Evolutionary conservation across 2,329 filamentous ascomycete genomes (phyloP).

Genomic region (Fusarium sororula): DNA sequence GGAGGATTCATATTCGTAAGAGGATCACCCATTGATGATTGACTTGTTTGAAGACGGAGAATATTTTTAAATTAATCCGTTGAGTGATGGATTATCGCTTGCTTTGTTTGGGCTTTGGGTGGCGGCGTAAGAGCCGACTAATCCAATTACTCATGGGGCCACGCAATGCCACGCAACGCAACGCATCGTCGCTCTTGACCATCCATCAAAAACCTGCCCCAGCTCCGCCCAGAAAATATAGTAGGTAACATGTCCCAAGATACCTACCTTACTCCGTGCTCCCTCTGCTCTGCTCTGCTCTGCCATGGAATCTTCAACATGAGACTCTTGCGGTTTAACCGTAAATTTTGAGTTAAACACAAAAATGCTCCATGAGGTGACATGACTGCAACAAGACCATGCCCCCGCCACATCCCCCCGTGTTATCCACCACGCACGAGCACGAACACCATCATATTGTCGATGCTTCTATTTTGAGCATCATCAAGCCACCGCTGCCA

Average conservation of each 20-base stretch:
- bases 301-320: background rate
- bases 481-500: conserved; percentile 50
- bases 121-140: conserved; percentile 39
- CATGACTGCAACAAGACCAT: conserved; percentile 34
- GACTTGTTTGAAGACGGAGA: background rate
- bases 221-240: background rate
- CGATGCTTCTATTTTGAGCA: conserved; percentile 22
- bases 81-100: background rate
- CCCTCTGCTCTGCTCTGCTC: background rate
- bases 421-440: conserved; percentile 35
- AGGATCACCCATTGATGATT: background rate
- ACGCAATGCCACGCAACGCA: conserved; percentile 43
- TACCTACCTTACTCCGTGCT: background rate
- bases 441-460: conserved; percentile 15
- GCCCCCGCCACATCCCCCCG: conserved; percentile 36
- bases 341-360: background rate
- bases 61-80: background rate
- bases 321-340: conserved; percentile 14
- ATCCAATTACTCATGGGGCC: conserved; percentile 43
- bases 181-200: conserved; percentile 22
- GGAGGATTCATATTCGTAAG: background rate
- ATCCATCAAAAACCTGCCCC: too few relatives aligned
- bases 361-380: background rate
- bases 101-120: conserved; percentile 5
- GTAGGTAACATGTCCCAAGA: background rate